Conservation (phyloP, 805 yeast genomes). For the Phaffomyces thermotolerans region DNA sequence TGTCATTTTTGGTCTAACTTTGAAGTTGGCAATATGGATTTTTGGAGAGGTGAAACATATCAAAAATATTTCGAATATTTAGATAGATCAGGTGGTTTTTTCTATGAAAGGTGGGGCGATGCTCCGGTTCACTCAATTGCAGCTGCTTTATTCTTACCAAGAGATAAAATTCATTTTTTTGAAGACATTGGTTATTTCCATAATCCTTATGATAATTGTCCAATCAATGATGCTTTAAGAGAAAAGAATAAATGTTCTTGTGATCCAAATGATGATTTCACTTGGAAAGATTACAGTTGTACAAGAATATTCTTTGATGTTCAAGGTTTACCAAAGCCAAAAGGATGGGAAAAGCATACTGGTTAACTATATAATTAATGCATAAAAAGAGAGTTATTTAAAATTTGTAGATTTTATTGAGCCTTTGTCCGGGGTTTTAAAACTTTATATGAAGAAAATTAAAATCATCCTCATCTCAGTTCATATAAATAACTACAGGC, state of each 20-base stretch:
- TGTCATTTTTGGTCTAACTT: constrained; percentile 85
- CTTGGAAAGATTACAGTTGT: constrained; percentile 72
- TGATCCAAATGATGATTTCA: constrained; percentile 61
- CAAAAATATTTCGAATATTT: constrained; percentile 52
- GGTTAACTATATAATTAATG: constrained; percentile 19
- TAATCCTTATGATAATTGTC: constrained; percentile 76
- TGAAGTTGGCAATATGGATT: constrained; percentile 65
- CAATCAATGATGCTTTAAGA: constrained; percentile 58
- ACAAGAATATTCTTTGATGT: constrained; percentile 54
- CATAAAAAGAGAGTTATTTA: neutral
- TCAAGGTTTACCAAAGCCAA: constrained; percentile 50
- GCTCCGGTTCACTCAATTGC: constrained; percentile 91
- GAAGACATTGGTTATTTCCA: constrained; percentile 83
- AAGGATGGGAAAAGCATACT: constrained; percentile 60
- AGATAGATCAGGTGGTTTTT: constrained; percentile 70
- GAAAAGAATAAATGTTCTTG: constrained; percentile 61
- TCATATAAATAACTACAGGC: neutral
- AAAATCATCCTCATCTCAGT: too few relatives aligned
- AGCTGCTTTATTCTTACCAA: constrained; percentile 68
- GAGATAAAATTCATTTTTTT: constrained; percentile 68
- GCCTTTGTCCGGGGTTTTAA: too few relatives aligned
- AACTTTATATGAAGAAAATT: too few relatives aligned
- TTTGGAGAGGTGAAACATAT: constrained; percentile 56
- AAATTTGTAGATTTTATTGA: too few relatives aligned
- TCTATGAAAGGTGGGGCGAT: constrained; percentile 90